Percentiles rank a stretch among this genome's conserved stretches.
phyloP scores from a whole-genome alignment of 2,329 filamentous ascomycete species.

The Ascocoryne sarcoides region DNA sequence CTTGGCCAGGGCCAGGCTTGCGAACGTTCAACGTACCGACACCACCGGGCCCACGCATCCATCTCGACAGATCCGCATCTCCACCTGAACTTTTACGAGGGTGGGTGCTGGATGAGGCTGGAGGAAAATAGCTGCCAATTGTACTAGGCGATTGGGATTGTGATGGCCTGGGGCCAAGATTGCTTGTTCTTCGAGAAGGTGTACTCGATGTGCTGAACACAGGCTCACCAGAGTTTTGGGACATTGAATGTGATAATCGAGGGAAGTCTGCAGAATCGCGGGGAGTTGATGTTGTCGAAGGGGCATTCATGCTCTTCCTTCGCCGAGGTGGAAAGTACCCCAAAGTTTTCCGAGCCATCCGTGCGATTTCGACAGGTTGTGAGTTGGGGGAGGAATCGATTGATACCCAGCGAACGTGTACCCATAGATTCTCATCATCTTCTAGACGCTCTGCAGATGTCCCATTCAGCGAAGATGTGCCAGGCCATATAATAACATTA shows the following conservation, averaged over 20 bases:
- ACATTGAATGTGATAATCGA: constrained; percentile 12
- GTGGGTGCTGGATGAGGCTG: constrained; percentile 13
- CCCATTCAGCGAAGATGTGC: constrained; percentile 20
- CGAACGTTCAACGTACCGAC: constrained; percentile 75
- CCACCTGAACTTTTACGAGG: constrained; percentile 28
- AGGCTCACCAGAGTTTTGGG: constrained; percentile 15
- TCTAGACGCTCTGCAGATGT: constrained; percentile 24
- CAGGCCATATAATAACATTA: constrained; percentile 20
- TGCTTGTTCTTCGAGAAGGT: constrained; percentile 19
- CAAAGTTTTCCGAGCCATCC: constrained; percentile 69
- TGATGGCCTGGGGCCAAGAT: constrained; percentile 16
- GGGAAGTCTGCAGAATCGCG: constrained; percentile 24
- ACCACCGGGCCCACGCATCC: constrained; percentile 77
- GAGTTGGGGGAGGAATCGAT: constrained; percentile 57
- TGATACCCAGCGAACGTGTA: constrained; percentile 81
- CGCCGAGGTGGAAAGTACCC: constrained; percentile 89
- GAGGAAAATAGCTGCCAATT: constrained; percentile 25
- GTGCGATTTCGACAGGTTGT: constrained; percentile 73
- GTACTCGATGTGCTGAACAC: constrained; percentile 18
- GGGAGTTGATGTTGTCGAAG: constrained; percentile 59
- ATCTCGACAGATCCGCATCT: constrained; percentile 39
- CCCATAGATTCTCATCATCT: constrained; percentile 63
- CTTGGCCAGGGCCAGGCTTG: constrained; percentile 72
- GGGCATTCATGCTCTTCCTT: constrained; percentile 57
- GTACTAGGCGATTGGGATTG: constrained; percentile 4